Conservation (phyloP, 371 early-diverging fungal species). For the Zychaea mexicana region DNA sequence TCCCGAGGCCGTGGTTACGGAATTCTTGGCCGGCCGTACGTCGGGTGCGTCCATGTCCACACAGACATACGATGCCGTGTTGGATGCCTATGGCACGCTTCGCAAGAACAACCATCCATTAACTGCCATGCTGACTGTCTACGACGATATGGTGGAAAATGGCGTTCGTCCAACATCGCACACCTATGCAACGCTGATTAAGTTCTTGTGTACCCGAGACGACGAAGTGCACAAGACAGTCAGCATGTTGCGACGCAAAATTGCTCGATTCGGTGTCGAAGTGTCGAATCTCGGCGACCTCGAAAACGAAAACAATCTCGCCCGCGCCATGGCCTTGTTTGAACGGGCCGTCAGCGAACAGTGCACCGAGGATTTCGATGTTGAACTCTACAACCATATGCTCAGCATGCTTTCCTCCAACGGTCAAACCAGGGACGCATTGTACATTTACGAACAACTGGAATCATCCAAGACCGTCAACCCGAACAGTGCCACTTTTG, state of each 20-base stretch:
- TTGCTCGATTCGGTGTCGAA: constrained; percentile 24
- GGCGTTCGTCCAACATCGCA: constrained; percentile 41
- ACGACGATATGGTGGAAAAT: constrained; percentile 45
- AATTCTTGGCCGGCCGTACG: constrained; percentile 31
- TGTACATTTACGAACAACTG: constrained; percentile 53
- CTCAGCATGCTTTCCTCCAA: constrained; percentile 37
- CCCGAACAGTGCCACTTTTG: constrained; percentile 45
- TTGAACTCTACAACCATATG: constrained; percentile 44
- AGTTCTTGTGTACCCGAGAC: constrained; percentile 40
- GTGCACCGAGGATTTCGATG: constrained; percentile 41
- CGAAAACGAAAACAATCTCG: constrained; percentile 44
- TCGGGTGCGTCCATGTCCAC: constrained; percentile 29
- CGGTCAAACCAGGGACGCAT: constrained; percentile 45
- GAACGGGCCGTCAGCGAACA: constrained; percentile 39
- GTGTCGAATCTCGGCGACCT: constrained; percentile 23
- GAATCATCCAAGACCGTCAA: constrained; percentile 33
- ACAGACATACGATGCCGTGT: constrained; percentile 51
- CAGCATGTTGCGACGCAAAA: constrained; percentile 28
- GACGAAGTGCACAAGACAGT: constrained; percentile 42
- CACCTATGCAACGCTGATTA: constrained; percentile 48
- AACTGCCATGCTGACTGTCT: constrained; percentile 40
- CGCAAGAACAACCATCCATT: constrained; percentile 34
- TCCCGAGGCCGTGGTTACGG: constrained; percentile 27
- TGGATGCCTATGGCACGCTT: constrained; percentile 43
- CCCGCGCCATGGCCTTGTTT: constrained; percentile 47